Base-by-base conservation (phyloP, 2,329 filamentous ascomycete species). In the Hymenoscyphus infarciens region DNA sequence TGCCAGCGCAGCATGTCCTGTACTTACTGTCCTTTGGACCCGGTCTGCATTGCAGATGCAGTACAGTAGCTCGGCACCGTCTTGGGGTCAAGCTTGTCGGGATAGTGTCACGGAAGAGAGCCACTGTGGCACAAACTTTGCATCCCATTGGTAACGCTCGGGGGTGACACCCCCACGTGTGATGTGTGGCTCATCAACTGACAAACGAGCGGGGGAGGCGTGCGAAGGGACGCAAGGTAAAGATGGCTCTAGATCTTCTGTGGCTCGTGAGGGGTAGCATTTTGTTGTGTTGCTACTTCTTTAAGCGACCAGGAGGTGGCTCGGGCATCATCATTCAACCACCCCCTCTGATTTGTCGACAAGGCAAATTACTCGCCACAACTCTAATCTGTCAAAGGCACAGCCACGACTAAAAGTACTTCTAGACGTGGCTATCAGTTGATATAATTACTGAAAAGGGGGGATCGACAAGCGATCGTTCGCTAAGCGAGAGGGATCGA, bases 321-420 rank as follows among this genome's bases (percentile, higher is more conserved):
- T 52, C 19, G 22, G 45, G 8, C 45, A 15, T 52, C 19, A 52
- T 13, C 10, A 52, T 52, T 52, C 45, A 52, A 52, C 35, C 35
- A 38, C 35, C 7, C 8, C 19, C 25, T 45, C 42, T 22, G 42
- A 49, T 49, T 49, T 49, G 42, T 52, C 22, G 45, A 52, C 11
- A 4, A 22, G 13, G 19, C n/a, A 33, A 11, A 19, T 35, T 38
- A 35, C 29, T 56, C 10, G 54, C 54, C 29, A 56, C 54, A 42
- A 61, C 35, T 5, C 35, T 16, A 38, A 38, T 38, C 13, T 68
- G 45, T 65, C 25, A 5, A 29, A 25, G 53, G 53, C 27, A 56
- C 27, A 56, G 27, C 53, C 27, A 35, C 27, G 53, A 61, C 10
- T 13, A 13, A 7, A n/a, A 38, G 27, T 25, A 5, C 13, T 25